These are phyloP conservation scores for Odontarrhena argentea DNA, from an alignment of 345 rosid species.

Conservation along the genomic window DNA sequence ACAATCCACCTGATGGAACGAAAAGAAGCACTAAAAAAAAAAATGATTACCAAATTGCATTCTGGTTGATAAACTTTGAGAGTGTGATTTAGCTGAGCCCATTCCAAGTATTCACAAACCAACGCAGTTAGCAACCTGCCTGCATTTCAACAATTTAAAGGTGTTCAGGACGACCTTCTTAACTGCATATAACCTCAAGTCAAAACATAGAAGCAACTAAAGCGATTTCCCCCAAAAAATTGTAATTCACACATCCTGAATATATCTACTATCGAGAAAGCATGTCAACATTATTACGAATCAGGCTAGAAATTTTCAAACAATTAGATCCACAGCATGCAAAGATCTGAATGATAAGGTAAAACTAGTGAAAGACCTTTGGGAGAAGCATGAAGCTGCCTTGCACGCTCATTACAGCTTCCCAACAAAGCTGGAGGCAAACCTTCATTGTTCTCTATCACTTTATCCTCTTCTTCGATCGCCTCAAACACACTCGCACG, in stretches of 20 bases:
- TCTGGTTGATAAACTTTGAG: conserved; percentile 93
- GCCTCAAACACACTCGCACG: conserved; percentile 99
- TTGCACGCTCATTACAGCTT: conserved; percentile 94
- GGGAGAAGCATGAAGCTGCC: conserved; percentile 89
- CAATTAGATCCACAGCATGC: conserved; percentile 10
- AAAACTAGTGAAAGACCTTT: conserved; percentile 54
- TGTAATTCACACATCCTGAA: neutral
- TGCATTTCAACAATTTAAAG: conserved; percentile 44
- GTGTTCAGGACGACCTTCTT: conserved; percentile 10
- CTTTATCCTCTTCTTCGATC: conserved; percentile 94
- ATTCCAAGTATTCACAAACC: conserved; percentile 90
- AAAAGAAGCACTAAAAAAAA: conserved; percentile 1
- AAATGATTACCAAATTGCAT: conserved; percentile 86
- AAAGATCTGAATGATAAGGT: neutral
- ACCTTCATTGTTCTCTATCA: conserved; percentile 70
- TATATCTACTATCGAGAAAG: neutral
- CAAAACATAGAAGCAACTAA: conserved; percentile 1
- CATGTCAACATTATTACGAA: neutral
- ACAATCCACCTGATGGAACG: neutral
- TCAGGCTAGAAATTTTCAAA: neutral
- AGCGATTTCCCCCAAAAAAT: neutral
- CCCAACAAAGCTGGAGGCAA: conserved; percentile 93
- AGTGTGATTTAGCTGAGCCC: conserved; percentile 96
- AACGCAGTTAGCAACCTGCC: conserved; percentile 90
- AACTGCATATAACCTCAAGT: conserved; percentile 4